Evolutionary conservation across 1,284 basidiomycete genomes (phyloP).

Genomic region (Bondarzewia mesenterica): DNA sequence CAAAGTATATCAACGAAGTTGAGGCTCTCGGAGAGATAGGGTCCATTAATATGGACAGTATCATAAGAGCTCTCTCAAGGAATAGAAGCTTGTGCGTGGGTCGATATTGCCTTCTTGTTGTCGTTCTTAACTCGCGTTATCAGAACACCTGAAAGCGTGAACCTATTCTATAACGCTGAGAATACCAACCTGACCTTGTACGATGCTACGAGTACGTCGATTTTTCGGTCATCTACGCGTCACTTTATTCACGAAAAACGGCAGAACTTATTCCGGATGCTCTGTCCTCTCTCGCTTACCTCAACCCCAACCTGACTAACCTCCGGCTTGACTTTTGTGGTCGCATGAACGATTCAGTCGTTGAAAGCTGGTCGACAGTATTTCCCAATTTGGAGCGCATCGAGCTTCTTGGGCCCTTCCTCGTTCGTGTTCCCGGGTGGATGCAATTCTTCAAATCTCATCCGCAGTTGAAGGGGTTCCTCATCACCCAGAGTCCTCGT

Average conservation of each 20-base stretch:
- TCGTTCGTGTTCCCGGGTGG: conserved; percentile 77
- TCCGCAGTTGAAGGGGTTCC: conserved; percentile 58
- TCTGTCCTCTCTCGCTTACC: conserved; percentile 58
- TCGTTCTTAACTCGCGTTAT: background rate
- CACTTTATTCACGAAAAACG: conserved; percentile 1
- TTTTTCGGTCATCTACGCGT: conserved; percentile 6
- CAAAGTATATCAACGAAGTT: conserved; percentile 82
- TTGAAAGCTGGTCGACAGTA: conserved; percentile 56
- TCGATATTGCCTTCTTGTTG: background rate
- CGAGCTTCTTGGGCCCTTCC: conserved; percentile 85
- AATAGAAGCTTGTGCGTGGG: conserved; percentile 73
- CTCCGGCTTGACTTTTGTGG: conserved; percentile 87
- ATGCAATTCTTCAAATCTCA: conserved; percentile 63
- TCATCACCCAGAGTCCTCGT: conserved; percentile 82
- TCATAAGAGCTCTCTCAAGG: conserved; percentile 81
- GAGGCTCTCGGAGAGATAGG: conserved; percentile 89
- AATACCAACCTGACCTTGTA: conserved; percentile 73
- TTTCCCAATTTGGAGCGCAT: conserved; percentile 65
- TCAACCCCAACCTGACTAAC: conserved; percentile 75
- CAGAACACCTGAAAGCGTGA: conserved; percentile 70
- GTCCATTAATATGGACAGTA: conserved; percentile 69
- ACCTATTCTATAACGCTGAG: conserved; percentile 74
- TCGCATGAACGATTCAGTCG: conserved; percentile 64
- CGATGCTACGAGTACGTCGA: conserved; percentile 79
- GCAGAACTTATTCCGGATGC: conserved; percentile 64